A percentile compares a stretch with the other conserved stretches of the same genome.
Evolutionary conservation across 139 green algal genomes (phyloP).

Genomic region (Chlorella sp.): DNA sequence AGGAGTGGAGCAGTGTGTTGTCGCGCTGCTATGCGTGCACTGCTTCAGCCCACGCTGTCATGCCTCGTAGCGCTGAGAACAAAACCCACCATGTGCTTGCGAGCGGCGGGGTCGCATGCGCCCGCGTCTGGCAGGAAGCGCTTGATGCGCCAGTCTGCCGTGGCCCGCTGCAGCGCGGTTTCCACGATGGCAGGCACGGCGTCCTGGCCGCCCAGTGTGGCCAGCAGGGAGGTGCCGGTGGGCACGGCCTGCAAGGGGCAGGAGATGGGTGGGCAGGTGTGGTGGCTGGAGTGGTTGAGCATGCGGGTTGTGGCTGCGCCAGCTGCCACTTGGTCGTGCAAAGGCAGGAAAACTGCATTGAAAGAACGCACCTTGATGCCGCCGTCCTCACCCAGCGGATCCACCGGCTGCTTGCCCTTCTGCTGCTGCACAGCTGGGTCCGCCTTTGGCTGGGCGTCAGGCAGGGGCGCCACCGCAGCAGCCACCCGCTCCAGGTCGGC

Average conservation of each 20-base stretch:
- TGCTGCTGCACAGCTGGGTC: background rate
- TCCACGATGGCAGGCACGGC: background rate
- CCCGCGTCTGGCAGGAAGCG: background rate
- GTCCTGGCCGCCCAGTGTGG: background rate
- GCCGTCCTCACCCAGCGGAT: background rate
- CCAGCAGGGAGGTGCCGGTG: background rate
- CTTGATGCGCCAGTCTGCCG: constrained; percentile 1
- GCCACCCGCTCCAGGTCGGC: background rate
- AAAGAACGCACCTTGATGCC: background rate
- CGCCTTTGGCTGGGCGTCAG: background rate
- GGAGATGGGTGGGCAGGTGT: too few relatives aligned
- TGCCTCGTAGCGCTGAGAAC: too few relatives aligned
- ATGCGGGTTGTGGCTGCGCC: too few relatives aligned
- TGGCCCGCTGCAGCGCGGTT: background rate
- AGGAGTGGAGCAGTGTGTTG: too few relatives aligned
- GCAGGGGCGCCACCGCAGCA: background rate
- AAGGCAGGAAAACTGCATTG: too few relatives aligned
- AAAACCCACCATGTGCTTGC: background rate
- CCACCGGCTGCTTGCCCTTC: background rate
- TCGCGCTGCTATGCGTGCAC: too few relatives aligned
- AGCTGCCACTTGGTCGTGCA: background rate
- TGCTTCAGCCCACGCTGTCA: background rate
- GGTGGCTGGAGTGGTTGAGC: background rate
- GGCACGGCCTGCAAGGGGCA: background rate
- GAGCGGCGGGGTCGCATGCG: background rate